A percentile compares a stretch with the other conserved stretches of the same genome.
Conservation (phyloP, 768 basidiomycete species). For the Rhodotorula diobovata region DNA sequence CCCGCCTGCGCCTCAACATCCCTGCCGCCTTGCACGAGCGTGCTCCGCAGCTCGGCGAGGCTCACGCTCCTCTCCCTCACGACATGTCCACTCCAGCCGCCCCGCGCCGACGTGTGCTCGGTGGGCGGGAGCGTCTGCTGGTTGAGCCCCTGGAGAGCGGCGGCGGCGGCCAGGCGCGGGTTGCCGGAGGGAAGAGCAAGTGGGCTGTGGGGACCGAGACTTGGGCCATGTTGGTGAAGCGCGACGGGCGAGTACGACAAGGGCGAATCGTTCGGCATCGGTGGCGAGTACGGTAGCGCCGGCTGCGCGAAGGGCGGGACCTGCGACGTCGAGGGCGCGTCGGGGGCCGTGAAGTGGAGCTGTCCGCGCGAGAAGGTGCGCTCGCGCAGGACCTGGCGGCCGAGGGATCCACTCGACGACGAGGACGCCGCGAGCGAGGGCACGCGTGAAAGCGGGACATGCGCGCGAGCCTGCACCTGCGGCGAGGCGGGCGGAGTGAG, state of each 20-base stretch:
- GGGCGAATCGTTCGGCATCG: too few species aligned
- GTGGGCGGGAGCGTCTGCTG: not conserved
- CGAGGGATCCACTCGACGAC: too few species aligned
- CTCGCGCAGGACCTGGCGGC: too few species aligned
- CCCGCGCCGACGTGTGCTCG: not conserved
- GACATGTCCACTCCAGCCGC: not conserved
- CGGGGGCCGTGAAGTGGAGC: not conserved
- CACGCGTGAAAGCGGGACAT: not conserved
- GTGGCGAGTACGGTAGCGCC: too few species aligned
- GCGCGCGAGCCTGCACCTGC: not conserved
- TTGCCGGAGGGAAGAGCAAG: too few species aligned
- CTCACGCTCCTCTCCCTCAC: not conserved
- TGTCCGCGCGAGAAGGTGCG: not conserved
- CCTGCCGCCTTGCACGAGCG: too few species aligned
- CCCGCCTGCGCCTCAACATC: not conserved
- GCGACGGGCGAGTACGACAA: too few species aligned
- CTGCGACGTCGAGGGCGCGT: not conserved
- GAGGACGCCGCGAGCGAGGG: not conserved
- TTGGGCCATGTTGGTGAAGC: too few species aligned
- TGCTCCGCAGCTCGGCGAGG: not conserved
- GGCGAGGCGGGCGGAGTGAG: constrained; percentile 10
- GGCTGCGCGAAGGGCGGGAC: too few species aligned
- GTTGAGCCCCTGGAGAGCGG: not conserved
- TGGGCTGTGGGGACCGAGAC: too few species aligned
- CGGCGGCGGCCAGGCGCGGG: too few species aligned